Evolutionary conservation across 2,329 filamentous ascomycete genomes (phyloP), one percentile per base, ranked within the genome.

Genomic region (Fusarium nodosum): DNA sequence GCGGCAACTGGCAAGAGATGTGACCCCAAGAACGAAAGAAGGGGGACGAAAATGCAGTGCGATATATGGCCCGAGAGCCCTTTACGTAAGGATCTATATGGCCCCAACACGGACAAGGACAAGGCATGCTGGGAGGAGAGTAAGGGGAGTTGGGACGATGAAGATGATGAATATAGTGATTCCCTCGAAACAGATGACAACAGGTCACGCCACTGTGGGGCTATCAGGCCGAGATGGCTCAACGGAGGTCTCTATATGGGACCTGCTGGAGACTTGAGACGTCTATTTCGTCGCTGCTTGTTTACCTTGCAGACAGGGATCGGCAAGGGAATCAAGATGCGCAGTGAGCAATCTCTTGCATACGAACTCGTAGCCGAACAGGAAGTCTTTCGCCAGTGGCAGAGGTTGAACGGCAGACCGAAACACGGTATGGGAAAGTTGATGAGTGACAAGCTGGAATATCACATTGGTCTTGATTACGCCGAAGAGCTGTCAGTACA

Each of bases 231-330:
- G 0, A 20, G 59, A 7, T 64, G 51, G 59, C 31, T 64, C 11
- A 64, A 64, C 3, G 61, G 61, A 10, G 61, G 61, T 5, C 38
- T 64, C 33, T 64, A 64, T 12, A 64, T 64, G 1, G 61, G 61
- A 2, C 61, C 61, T 18, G 61, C 59, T 28, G 61, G 61, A 4
- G 61, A 64, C 2, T 44, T 64, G 20, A 50, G 61, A 28, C 18
- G 61, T 7, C 7, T 64, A 3, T 64, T 64, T 5, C 61, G 59
- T 13, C 61, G 59, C 16, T 28, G 59, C 3, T 33, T 34, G 5
- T 24, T 58, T 10, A 64, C 26, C 2, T 36, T 51, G 11, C 50
- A 64, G 20, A 24, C 13, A 1, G 18, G 42, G 1, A n/a, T 64
- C 3, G 59, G 33, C 9, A 33, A 36, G 9, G 59, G n/a, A 2